Evolutionary conservation across 2,329 filamentous ascomycete genomes (phyloP), one percentile per base, ranked within the genome.

Genomic region (Alternaria consortialis): DNA sequence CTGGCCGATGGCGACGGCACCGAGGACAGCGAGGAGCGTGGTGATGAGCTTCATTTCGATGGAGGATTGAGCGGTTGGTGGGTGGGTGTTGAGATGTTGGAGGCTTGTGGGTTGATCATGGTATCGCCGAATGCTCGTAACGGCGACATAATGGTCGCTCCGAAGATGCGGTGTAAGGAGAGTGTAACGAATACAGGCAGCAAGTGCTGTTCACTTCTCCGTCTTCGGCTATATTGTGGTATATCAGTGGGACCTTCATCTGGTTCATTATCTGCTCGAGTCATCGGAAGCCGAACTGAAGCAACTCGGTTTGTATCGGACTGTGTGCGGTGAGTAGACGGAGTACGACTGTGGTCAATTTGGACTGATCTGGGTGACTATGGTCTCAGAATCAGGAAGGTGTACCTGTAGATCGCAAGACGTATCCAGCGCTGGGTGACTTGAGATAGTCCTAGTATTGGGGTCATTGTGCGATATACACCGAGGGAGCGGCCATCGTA

Each of bases 1-100:
- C 20, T 55, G 50, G 43, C 53, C 47, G 48, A 61, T 53, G 53
- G 58, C 58, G 31, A 50, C 55, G 42, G 53, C 54, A 29, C 55
- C 55, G 46, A 61, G 54, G 46, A 61, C 15, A 37, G 34, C 39
- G 34, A 55, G 46, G 53, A 61, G 42, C 29, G 58, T 53, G 48
- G 51, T 42, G 27, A 61, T 42, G 48, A 55, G 48, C 46, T 52
- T 55, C 58, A 61, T 61, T 46, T 56, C 47, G 32, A 3, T n/a
- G 9, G 25, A 9, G 32, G 27, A 25, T 12, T 36, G 9, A 20
- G 17, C 12, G 3, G 15, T 51, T 20, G 25, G 12, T n/a, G 2
- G 51, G 7, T 53, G 17, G 0, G 17, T 25, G 44, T 34, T 25
- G 31, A 9, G 4, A 8, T 48, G 17, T 15, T 25, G 44, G 31